phyloP scores from a whole-genome alignment of 768 basidiomycete genomes.

The Mycena galericulata region DNA sequence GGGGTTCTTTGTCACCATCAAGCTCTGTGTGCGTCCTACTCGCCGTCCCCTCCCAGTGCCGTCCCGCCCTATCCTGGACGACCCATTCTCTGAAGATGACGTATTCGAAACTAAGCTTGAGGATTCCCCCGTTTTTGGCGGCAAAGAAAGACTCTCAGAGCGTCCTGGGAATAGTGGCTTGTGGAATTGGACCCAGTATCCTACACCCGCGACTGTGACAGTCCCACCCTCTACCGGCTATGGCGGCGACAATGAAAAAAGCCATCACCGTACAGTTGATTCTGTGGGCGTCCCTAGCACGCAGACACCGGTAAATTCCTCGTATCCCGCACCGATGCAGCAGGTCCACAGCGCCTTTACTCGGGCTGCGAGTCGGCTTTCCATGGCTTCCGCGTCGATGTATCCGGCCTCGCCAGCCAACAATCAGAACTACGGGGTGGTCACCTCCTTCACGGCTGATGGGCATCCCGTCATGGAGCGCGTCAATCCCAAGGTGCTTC shows the following conservation, averaged over 20 bases:
- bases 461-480: conserved; percentile 54
- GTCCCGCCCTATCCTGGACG: conserved; percentile 79
- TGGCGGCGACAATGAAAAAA: conserved; percentile 27
- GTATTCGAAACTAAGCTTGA: conserved; percentile 53
- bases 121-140: conserved; percentile 84
- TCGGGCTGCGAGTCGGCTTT: conserved; percentile 52
- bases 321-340: conserved; percentile 48
- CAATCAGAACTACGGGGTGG: conserved; percentile 36
- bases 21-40: conserved; percentile 61
- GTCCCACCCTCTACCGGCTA: conserved; percentile 25
- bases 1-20: conserved; percentile 60
- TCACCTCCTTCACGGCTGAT: conserved; percentile 53
- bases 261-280: conserved; percentile 38
- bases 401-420: conserved; percentile 58
- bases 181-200: conserved; percentile 71
- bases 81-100: conserved; percentile 61
- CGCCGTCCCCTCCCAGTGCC: conserved; percentile 72
- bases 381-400: conserved; percentile 59
- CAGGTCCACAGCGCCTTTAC: conserved; percentile 55
- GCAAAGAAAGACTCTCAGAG: conserved; percentile 67
- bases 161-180: conserved; percentile 53
- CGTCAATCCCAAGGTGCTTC: conserved; percentile 41
- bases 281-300: conserved; percentile 32
- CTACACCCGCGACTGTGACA: conserved; percentile 47
- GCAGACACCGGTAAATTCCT: conserved; percentile 39